Percentiles rank a stretch among this genome's conserved stretches.
These are phyloP conservation scores for Blastobotrys capitulatus DNA, from an alignment of 1,139 yeast species.

Conservation along the genomic window DNA sequence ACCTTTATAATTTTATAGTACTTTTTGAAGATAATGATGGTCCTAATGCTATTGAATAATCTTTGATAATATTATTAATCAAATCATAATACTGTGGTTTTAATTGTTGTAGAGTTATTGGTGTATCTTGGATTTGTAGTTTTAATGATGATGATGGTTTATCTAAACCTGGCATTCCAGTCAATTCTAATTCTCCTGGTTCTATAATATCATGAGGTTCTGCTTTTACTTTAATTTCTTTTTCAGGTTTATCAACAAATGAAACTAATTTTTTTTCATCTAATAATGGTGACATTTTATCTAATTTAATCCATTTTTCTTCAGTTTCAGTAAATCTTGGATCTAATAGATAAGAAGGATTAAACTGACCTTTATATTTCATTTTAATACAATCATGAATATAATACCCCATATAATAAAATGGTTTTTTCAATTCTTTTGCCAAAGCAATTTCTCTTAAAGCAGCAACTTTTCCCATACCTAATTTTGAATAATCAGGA, in stretches of 20 bases:
- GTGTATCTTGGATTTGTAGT: no score
- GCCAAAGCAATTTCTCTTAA: slow-evolving; percentile 59
- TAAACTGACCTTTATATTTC: slow-evolving; percentile 70
- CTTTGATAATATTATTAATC: no score
- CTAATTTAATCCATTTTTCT: not conserved
- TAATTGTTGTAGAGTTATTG: no score
- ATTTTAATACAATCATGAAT: slow-evolving; percentile 76
- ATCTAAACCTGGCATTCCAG: not conserved
- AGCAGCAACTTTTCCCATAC: slow-evolving; percentile 76
- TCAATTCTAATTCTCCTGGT: not conserved
- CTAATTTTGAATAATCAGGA: slow-evolving; percentile 64
- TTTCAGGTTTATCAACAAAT: slow-evolving; percentile 2
- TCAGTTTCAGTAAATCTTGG: slow-evolving; percentile 24
- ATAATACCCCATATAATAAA: slow-evolving; percentile 68
- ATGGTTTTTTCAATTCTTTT: slow-evolving; percentile 36
- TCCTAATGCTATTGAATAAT: no score
- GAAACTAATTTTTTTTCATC: not conserved
- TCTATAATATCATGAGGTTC: not conserved
- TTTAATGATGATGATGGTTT: no score
- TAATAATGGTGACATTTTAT: not conserved
- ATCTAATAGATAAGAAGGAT: slow-evolving; percentile 34
- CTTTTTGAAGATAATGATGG: not conserved
- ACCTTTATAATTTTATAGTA: slow-evolving; percentile 28
- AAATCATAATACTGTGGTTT: no score
- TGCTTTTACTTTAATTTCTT: not conserved